Evolutionary conservation across 208 protist species (phyloP).

Genomic region (Trypanosoma melophagium): DNA sequence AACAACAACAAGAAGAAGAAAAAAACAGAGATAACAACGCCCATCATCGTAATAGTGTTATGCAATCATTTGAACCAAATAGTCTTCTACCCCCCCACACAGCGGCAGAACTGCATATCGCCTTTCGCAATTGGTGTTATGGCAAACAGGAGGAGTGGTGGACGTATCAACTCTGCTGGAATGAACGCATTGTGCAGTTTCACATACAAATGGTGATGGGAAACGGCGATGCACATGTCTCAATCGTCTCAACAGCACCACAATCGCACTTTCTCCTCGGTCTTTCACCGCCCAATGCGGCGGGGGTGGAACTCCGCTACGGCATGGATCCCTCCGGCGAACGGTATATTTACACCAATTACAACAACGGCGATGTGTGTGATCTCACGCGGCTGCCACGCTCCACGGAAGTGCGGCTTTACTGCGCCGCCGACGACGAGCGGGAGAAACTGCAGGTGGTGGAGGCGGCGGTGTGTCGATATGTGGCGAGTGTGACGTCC

Average conservation of each 20-base stretch:
- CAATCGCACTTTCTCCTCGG: constrained; percentile 10
- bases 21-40: too few species aligned
- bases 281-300: neutral
- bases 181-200: constrained; percentile 28
- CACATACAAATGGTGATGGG: constrained; percentile 8
- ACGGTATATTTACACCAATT: constrained; percentile 22
- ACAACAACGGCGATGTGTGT: constrained; percentile 23
- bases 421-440: constrained; percentile 17
- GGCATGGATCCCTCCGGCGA: constrained; percentile 18
- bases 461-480: constrained; percentile 45
- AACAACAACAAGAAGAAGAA: neutral
- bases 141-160: constrained; percentile 29
- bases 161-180: constrained; percentile 47
- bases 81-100: neutral
- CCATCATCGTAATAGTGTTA: too few species aligned
- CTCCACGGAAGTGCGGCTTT: constrained; percentile 32
- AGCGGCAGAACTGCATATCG: constrained; percentile 1
- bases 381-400: constrained; percentile 27
- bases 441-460: constrained; percentile 2
- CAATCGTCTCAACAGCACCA: neutral
- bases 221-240: neutral
- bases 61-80: neutral
- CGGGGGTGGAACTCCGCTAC: constrained; percentile 6
- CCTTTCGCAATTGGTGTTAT: constrained; percentile 8
- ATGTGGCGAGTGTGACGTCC: constrained; percentile 32